phyloP scores from a whole-genome alignment of 345 rosid genomes.

The Corymbia maculata region DNA sequence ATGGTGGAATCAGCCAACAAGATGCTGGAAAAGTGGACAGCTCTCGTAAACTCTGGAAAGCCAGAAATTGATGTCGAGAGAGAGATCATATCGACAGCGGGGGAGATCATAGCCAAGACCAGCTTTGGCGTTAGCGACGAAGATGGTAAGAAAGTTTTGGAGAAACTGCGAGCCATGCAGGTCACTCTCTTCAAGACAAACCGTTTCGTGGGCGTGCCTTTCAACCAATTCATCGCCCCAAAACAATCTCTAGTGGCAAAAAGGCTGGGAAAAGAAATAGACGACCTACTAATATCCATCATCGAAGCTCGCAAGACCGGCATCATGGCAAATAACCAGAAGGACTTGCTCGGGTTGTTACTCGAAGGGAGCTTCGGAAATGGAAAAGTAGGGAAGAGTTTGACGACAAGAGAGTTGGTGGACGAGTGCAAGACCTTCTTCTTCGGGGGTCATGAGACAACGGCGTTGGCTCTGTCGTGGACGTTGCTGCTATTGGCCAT shows the following conservation, averaged over 20 bases:
- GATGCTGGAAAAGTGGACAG: conserved; percentile 58
- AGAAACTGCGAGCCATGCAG: conserved; percentile 64
- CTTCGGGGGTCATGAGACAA: conserved; percentile 87
- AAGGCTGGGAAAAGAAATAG: conserved; percentile 62
- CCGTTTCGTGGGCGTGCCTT: conserved; percentile 81
- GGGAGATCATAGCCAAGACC: conserved; percentile 73
- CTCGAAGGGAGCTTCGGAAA: conserved; percentile 14
- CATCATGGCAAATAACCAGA: background rate
- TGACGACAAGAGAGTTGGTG: conserved; percentile 51
- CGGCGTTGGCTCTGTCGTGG: conserved; percentile 78
- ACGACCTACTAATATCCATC: conserved; percentile 43
- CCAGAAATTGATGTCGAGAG: conserved; percentile 55
- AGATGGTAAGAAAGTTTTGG: conserved; percentile 36
- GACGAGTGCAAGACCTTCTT: conserved; percentile 91
- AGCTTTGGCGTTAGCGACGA: conserved; percentile 60
- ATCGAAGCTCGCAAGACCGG: conserved; percentile 29
- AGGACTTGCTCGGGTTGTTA: conserved; percentile 57
- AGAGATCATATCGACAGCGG: conserved; percentile 53
- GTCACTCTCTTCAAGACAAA: conserved; percentile 54
- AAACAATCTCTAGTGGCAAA: conserved; percentile 41
- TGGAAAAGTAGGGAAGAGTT: conserved; percentile 21
- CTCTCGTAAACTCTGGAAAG: conserved; percentile 28
- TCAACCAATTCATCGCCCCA: conserved; percentile 34
- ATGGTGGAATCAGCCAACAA: conserved; percentile 69
- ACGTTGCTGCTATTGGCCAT: conserved; percentile 68